Percentiles rank a stretch among this genome's conserved stretches.
Conservation (phyloP, 2,329 filamentous ascomycete genomes). For the Fusarium sp. region DNA sequence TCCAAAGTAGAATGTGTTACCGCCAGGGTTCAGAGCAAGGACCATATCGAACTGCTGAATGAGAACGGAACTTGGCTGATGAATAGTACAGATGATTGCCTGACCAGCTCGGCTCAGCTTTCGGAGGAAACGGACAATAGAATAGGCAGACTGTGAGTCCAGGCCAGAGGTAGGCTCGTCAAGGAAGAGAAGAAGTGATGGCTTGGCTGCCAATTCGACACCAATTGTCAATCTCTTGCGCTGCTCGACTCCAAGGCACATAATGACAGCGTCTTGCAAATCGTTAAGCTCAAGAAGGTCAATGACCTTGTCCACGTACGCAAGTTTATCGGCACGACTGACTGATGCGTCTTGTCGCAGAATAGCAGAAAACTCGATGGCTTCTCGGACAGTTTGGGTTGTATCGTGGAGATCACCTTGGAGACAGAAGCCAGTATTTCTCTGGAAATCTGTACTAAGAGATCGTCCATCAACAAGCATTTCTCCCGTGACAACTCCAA, state of each 20-base stretch:
- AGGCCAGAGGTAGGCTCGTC: slow-evolving; percentile 69
- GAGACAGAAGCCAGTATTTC: slow-evolving; percentile 75
- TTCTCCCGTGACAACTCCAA: slow-evolving; percentile 78
- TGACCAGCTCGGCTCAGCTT: slow-evolving; percentile 69
- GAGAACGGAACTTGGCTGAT: slow-evolving; percentile 65
- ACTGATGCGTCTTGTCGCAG: slow-evolving; percentile 68
- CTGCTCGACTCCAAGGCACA: slow-evolving; percentile 68
- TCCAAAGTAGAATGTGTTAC: slow-evolving; percentile 65
- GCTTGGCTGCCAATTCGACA: slow-evolving; percentile 64
- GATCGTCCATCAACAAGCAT: slow-evolving; percentile 80
- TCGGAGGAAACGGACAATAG: slow-evolving; percentile 68
- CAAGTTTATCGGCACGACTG: slow-evolving; percentile 69
- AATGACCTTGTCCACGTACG: slow-evolving; percentile 73
- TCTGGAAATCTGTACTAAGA: slow-evolving; percentile 78
- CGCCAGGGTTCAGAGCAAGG: slow-evolving; percentile 62
- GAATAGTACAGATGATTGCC: slow-evolving; percentile 68
- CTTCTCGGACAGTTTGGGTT: slow-evolving; percentile 72
- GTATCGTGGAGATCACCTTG: slow-evolving; percentile 74
- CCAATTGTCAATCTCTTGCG: slow-evolving; percentile 65
- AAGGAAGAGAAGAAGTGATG: slow-evolving; percentile 68
- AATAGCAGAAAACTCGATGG: slow-evolving; percentile 72
- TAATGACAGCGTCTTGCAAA: slow-evolving; percentile 70
- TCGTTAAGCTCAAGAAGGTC: slow-evolving; percentile 72
- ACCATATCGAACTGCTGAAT: slow-evolving; percentile 67
- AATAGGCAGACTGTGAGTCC: slow-evolving; percentile 66